Percentiles rank a stretch among this genome's conserved stretches.
These are phyloP conservation scores for Trichoderma cornu-damae DNA, from an alignment of 2,329 filamentous ascomycete species.

Conservation along the genomic window DNA sequence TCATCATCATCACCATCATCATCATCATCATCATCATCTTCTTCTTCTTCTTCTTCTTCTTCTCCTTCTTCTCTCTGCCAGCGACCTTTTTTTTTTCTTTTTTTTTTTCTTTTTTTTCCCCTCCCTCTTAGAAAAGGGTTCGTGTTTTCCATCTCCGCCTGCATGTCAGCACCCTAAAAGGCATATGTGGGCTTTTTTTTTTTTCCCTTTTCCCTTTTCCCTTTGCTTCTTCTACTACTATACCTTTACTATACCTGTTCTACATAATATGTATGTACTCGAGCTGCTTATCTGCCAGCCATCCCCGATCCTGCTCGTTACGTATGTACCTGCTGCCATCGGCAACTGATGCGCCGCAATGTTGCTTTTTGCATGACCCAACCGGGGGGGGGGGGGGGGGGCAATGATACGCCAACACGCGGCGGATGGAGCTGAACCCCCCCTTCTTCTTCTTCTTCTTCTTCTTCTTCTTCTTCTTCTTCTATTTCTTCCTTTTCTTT, in stretches of 20 bases:
- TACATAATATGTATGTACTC: no score
- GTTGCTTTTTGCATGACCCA: background rate
- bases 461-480: no score
- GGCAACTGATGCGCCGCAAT: background rate
- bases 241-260: no score
- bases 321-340: background rate
- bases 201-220: background rate
- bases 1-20: no score
- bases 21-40: no score
- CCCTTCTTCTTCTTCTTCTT: no score
- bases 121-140: background rate
- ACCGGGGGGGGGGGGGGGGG: background rate
- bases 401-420: constrained; percentile 10
- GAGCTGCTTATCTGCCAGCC: no score
- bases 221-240: no score
- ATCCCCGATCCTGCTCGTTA: background rate
- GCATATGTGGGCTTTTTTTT: background rate
- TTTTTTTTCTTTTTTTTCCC: background rate
- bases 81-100: background rate
- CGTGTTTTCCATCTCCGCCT: constrained; percentile 8
- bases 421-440: no score
- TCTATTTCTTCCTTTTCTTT: no score
- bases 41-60: no score
- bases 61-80: background rate
- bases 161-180: constrained; percentile 13